Evolutionary conservation across 2,329 filamentous ascomycete species (phyloP).

Genomic region (Penicillium sp.): DNA sequence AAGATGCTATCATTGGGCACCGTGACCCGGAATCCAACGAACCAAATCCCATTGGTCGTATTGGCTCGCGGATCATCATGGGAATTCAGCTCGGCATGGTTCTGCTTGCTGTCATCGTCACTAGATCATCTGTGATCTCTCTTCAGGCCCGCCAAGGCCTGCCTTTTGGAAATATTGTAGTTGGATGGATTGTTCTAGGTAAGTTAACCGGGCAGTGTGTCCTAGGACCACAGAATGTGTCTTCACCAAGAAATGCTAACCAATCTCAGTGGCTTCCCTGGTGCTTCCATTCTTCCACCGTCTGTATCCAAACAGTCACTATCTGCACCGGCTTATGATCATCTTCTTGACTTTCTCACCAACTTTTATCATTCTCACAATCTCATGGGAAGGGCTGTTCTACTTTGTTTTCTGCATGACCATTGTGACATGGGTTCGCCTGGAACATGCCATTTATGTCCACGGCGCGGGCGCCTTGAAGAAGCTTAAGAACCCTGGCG

Average conservation of each 20-base stretch:
- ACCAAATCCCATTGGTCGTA: conserved; percentile 21
- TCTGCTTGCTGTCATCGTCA: conserved; percentile 77
- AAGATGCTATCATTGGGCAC: conserved; percentile 58
- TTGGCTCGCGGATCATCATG: conserved; percentile 44
- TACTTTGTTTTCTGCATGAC: conserved; percentile 85
- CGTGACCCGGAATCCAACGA: conserved; percentile 27
- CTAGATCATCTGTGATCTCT: conserved; percentile 78
- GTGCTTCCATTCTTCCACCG: conserved; percentile 78
- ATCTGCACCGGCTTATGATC: conserved; percentile 82
- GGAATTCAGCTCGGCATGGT: conserved; percentile 67
- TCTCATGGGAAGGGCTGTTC: conserved; percentile 95
- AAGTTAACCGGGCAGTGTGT: conserved; percentile 32
- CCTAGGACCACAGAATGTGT: background rate
- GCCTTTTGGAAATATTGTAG: conserved; percentile 79
- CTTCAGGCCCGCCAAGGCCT: conserved; percentile 81
- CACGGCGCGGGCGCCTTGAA: conserved; percentile 35
- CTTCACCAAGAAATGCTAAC: conserved; percentile 7
- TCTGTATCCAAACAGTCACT: conserved; percentile 76
- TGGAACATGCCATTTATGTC: conserved; percentile 74
- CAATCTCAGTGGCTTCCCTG: conserved; percentile 63
- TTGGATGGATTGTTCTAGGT: conserved; percentile 80
- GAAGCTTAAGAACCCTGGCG: conserved; percentile 31
- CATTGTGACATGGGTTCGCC: conserved; percentile 82
- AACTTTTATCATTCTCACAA: conserved; percentile 91
- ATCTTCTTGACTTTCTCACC: conserved; percentile 92